phyloP scores from a whole-genome alignment of 345 rosid genomes.

The Lepidium didymum region DNA sequence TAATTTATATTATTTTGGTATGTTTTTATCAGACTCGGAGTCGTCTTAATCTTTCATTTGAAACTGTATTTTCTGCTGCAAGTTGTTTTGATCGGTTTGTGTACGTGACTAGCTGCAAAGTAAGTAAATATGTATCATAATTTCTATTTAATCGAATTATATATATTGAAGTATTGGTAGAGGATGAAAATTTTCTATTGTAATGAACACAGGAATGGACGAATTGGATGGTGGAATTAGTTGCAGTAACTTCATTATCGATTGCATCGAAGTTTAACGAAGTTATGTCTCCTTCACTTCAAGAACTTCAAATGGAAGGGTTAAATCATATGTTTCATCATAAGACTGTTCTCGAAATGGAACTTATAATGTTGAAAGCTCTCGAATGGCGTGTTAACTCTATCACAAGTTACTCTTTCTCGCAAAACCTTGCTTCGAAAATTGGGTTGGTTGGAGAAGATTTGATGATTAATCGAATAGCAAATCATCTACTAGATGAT shows the following conservation, averaged over 20 bases:
- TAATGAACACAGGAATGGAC: constrained; percentile 45
- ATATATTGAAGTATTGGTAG: neutral
- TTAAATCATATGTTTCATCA: constrained; percentile 47
- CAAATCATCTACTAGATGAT: constrained; percentile 35
- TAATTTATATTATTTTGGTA: neutral
- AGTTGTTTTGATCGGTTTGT: constrained; percentile 14
- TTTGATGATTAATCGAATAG: constrained; percentile 19
- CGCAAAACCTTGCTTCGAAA: constrained; percentile 29
- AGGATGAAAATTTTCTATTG: neutral
- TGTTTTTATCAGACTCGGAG: neutral
- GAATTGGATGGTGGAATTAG: constrained; percentile 62
- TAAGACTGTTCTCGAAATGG: constrained; percentile 53
- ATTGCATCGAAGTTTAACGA: constrained; percentile 64
- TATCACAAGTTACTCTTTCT: constrained; percentile 45
- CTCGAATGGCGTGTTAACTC: constrained; percentile 60
- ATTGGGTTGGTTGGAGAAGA: neutral
- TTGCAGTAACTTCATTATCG: constrained; percentile 54
- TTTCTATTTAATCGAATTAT: neutral
- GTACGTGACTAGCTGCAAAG: constrained; percentile 31
- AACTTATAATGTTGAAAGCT: constrained; percentile 39
- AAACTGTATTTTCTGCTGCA: constrained; percentile 20
- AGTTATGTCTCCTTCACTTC: constrained; percentile 33
- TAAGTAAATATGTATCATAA: constrained; percentile 18
- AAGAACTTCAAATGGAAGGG: constrained; percentile 66
- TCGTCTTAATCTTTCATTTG: constrained; percentile 9